Evolutionary conservation across 768 basidiomycete species (phyloP).

Genomic region (Suillus clintonianus): DNA sequence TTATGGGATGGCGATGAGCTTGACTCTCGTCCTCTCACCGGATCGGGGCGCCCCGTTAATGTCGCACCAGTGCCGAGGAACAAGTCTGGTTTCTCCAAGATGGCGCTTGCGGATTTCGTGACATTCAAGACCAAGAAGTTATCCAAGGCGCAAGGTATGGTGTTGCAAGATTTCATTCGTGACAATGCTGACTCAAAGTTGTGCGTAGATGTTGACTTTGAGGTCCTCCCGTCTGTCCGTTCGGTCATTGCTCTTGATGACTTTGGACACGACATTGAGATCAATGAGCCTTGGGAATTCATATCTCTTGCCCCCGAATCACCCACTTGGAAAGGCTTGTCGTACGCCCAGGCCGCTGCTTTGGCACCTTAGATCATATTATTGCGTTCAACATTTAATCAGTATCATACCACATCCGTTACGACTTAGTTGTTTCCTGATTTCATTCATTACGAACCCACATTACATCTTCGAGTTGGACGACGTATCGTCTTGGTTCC

Average conservation of each 20-base stretch:
- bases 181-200: conserved; percentile 1
- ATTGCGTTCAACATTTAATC: background rate
- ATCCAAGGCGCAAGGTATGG: background rate
- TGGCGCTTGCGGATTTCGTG: conserved; percentile 31
- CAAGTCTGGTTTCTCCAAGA: conserved; percentile 12
- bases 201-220: conserved; percentile 24
- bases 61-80: background rate
- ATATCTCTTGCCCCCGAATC: conserved; percentile 29
- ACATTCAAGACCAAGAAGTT: conserved; percentile 11
- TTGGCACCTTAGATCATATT: conserved; percentile 19
- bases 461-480: background rate
- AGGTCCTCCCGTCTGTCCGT: conserved; percentile 31
- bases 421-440: conserved; percentile 18
- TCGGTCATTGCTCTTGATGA: conserved; percentile 35
- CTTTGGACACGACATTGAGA: conserved; percentile 14
- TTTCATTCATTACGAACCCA: conserved; percentile 15
- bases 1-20: conserved; percentile 29
- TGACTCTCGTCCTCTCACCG: background rate
- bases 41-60: background rate
- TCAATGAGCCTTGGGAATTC: conserved; percentile 35
- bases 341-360: conserved; percentile 30
- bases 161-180: background rate
- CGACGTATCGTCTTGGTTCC: background rate
- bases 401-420: conserved; percentile 3
- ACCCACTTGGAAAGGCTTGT: conserved; percentile 31